Evolutionary conservation across 371 early-diverging fungal species (phyloP).

Genomic region (Coemansia sp.): DNA sequence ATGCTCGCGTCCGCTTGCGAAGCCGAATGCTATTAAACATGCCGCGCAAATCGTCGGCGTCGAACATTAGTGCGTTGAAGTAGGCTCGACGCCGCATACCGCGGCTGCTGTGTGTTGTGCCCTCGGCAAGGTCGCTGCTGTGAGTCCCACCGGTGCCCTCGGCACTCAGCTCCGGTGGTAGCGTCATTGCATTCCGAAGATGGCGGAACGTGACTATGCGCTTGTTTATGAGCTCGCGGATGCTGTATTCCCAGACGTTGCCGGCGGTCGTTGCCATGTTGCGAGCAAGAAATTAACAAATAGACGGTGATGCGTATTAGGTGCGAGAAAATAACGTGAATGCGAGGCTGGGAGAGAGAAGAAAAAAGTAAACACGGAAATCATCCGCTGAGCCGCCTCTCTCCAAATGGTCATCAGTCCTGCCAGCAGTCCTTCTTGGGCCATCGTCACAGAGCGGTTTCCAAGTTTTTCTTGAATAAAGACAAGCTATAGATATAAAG

Average conservation of each 20-base stretch:
- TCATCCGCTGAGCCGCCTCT: no score
- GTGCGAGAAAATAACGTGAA: no score
- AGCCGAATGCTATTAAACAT: constrained; percentile 45
- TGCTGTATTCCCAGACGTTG: constrained; percentile 49
- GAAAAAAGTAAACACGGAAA: no score
- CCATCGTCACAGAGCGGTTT: no score
- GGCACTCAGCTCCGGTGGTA: constrained; percentile 55
- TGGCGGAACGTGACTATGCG: constrained; percentile 67
- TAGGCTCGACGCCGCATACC: constrained; percentile 22
- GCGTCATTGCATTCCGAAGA: constrained; percentile 61
- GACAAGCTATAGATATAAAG: no score
- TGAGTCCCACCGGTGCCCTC: constrained; percentile 51
- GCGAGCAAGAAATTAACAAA: background rate
- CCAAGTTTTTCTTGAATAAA: no score
- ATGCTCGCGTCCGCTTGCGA: constrained; percentile 50
- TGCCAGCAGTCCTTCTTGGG: no score
- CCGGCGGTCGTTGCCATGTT: constrained; percentile 31
- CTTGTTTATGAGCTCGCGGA: constrained; percentile 63
- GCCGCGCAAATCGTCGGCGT: constrained; percentile 39
- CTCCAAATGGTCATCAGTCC: no score
- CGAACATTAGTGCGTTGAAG: constrained; percentile 33
- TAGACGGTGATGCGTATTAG: background rate
- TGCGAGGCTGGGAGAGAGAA: no score
- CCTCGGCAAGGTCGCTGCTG: no score
- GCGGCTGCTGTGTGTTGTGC: background rate